Conservation (phyloP, 495 filamentous ascomycete genomes). For the Hypomontagnella submonticulosa region DNA sequence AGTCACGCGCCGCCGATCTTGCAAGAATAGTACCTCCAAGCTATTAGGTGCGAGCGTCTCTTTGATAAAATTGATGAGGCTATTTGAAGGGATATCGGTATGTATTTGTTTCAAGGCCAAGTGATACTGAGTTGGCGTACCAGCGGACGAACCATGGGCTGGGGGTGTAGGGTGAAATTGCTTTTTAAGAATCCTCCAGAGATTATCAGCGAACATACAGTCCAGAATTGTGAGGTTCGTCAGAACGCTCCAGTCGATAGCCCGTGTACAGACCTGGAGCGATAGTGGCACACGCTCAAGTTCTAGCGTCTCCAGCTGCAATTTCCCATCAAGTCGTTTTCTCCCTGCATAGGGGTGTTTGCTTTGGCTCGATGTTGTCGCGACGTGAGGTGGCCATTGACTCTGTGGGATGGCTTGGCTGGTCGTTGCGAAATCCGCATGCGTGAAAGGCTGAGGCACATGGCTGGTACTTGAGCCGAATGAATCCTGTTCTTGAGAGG, state of each 20-base stretch:
- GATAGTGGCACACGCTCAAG: slow-evolving; percentile 84
- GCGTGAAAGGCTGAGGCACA: background rate
- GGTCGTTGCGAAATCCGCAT: slow-evolving; percentile 1
- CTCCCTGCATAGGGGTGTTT: slow-evolving; percentile 8
- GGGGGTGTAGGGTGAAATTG: slow-evolving; percentile 71
- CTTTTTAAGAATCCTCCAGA: slow-evolving; percentile 83
- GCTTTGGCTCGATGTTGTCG: slow-evolving; percentile 2
- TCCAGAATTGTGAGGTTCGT: slow-evolving; percentile 84
- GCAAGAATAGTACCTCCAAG: slow-evolving; percentile 84
- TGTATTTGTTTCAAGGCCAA: slow-evolving; percentile 83
- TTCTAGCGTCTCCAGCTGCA: slow-evolving; percentile 80
- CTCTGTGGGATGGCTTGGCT: slow-evolving; percentile 19
- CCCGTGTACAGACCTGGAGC: slow-evolving; percentile 71
- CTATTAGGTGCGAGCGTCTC: slow-evolving; percentile 87
- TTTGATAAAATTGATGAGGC: slow-evolving; percentile 84
- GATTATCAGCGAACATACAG: slow-evolving; percentile 78
- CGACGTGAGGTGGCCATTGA: slow-evolving; percentile 5
- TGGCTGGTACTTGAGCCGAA: slow-evolving; percentile 30
- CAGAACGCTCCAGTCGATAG: slow-evolving; percentile 82
- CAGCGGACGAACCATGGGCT: slow-evolving; percentile 40
- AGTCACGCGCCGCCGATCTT: slow-evolving; percentile 71
- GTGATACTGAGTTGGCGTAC: slow-evolving; percentile 66
- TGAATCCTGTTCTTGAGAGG: slow-evolving; percentile 4
- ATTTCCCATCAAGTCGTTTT: slow-evolving; percentile 58
- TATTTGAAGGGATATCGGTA: slow-evolving; percentile 80